These are phyloP conservation scores for Microthlaspi erraticum DNA, from an alignment of 345 rosid species.

Conservation along the genomic window DNA sequence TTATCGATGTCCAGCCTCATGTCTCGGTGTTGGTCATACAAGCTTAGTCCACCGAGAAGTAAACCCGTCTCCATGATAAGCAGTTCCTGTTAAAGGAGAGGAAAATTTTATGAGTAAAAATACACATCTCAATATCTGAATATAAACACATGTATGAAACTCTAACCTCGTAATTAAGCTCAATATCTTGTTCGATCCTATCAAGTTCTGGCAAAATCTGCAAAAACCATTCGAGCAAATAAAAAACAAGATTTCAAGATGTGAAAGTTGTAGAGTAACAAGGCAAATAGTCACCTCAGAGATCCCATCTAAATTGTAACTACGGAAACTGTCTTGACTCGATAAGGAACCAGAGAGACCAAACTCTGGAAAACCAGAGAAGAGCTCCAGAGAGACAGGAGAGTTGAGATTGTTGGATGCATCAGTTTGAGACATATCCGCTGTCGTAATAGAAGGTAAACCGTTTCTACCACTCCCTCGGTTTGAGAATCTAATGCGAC, in stretches of 20 bases:
- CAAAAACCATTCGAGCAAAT: slow-evolving; percentile 30
- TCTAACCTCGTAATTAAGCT: slow-evolving; percentile 74
- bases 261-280: slow-evolving; percentile 14
- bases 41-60: slow-evolving; percentile 68
- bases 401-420: slow-evolving; percentile 49
- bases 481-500: slow-evolving; percentile 50
- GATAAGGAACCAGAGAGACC: slow-evolving; percentile 49
- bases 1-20: slow-evolving; percentile 96
- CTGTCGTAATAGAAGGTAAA: slow-evolving; percentile 40
- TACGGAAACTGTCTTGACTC: slow-evolving; percentile 60
- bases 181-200: slow-evolving; percentile 91
- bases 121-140: background rate
- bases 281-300: slow-evolving; percentile 69
- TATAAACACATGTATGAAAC: background rate
- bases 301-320: slow-evolving; percentile 77
- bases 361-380: slow-evolving; percentile 65
- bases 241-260: no score
- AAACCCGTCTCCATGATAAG: slow-evolving; percentile 81
- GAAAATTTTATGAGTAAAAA: slow-evolving; percentile 20
- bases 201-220: slow-evolving; percentile 86
- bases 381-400: slow-evolving; percentile 54
- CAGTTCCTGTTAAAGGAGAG: slow-evolving; percentile 68
- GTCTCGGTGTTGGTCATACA: slow-evolving; percentile 88
- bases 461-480: slow-evolving; percentile 54
- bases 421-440: slow-evolving; percentile 55